Base-by-base conservation (phyloP, 176 grass and related monocot species). In the Leersia perrieri region DNA sequence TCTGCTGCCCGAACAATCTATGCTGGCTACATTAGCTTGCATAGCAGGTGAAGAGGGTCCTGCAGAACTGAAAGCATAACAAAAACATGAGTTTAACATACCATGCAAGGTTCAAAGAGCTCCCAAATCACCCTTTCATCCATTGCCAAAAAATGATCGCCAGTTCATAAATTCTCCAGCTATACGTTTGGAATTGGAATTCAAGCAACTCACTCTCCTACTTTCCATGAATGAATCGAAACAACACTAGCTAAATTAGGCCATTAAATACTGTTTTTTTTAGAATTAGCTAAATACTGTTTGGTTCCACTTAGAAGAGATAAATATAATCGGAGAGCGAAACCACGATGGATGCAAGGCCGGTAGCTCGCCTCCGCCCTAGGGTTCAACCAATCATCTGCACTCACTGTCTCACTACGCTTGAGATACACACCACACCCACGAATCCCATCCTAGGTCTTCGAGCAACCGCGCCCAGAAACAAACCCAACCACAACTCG, bases 41-140 rank as follows among this genome's bases (percentile, higher is more conserved):
- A 65, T 72, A 69, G 88, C 92, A 86, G 96, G 84, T 72, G 96
- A 95, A 25, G 96, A 93, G 31, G 90, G 92, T 40, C 92, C 96
- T 53, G 90, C 96, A 80, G 96, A 99, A 86, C 96, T 99, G 87
- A 77, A 75, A 65, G 33, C 20, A 74, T 63, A 41, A 63, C 16
- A 72, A 68, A 69, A 0, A 29, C 22, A 70, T 3, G 12, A 62
- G 27, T 44, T 61, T 18, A 57, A 25, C n/a, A 9, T 25, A 3
- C 23, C 33, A 15, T 14, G 16, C 68, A 70, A 73, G 44, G 18
- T 65, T 42, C 40, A 72, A 72, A 39, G n/a, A 42, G 25, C 30
- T 73, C 68, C 53, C 53, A 8, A 49, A 81, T 18, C 2, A 9
- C 53, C n/a, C n/a, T n/a, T n/a, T 44, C 34, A 57, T 64, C 40